These are phyloP conservation scores for Euphorbia tirucalli DNA, from an alignment of 345 rosid genomes.

Conservation along the genomic window DNA sequence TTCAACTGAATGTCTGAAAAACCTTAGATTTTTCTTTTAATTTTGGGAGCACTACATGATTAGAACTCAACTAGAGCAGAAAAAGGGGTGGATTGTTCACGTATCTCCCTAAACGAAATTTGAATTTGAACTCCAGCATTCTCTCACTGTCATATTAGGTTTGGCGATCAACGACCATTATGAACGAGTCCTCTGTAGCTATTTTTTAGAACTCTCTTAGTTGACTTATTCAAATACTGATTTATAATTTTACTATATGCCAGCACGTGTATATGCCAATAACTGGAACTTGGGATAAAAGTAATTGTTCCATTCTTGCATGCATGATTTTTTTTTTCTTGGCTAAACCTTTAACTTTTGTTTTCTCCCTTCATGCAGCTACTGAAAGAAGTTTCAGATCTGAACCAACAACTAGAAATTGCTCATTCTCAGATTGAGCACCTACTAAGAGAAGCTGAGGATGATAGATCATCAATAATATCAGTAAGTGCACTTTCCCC, in stretches of 20 bases:
- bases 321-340: not conserved
- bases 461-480: slow-evolving; percentile 37
- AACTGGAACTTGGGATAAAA: not conserved
- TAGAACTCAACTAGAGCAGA: not conserved
- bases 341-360: slow-evolving; percentile 2
- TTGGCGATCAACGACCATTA: not conserved
- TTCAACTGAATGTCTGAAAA: not conserved
- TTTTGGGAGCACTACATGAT: not conserved
- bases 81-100: not conserved
- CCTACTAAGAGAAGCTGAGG: slow-evolving; percentile 40
- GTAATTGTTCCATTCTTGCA: not conserved
- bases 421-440: slow-evolving; percentile 63
- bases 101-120: no score
- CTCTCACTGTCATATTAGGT: no score
- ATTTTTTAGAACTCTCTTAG: not conserved
- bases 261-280: not conserved
- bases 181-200: not conserved
- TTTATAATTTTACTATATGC: not conserved
- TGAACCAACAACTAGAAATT: slow-evolving; percentile 50
- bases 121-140: no score
- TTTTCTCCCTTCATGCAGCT: slow-evolving; percentile 45
- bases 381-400: slow-evolving; percentile 50
- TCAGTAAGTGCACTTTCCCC: slow-evolving; percentile 18
- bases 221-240: not conserved
- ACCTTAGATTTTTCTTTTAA: not conserved